Evolutionary conservation across 352 stramenopile species (phyloP).

Genomic region (Phytophthora megakarya): DNA sequence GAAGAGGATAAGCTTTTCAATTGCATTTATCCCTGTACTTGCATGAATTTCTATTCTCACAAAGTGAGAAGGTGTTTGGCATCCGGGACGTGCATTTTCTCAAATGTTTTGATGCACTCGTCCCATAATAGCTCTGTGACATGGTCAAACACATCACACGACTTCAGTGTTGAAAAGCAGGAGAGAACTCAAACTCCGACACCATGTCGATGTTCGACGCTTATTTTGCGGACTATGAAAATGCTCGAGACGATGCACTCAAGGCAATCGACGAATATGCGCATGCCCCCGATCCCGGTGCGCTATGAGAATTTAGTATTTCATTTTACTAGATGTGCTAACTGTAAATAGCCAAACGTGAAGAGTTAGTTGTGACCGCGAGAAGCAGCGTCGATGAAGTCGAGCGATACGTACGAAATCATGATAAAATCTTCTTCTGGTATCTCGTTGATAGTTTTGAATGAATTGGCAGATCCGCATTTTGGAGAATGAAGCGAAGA

Average conservation of each 20-base stretch:
- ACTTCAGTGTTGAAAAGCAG: slow-evolving; percentile 7
- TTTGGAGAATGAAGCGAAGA: slow-evolving; percentile 64
- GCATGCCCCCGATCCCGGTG: slow-evolving; percentile 34
- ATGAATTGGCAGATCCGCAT: slow-evolving; percentile 51
- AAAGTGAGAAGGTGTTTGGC: slow-evolving; percentile 13
- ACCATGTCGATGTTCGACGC: slow-evolving; percentile 55
- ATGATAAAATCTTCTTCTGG: not conserved
- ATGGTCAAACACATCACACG: slow-evolving; percentile 24
- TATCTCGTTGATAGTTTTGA: slow-evolving; percentile 13
- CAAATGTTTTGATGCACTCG: too few relatives aligned
- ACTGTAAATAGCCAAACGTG: slow-evolving; percentile 28
- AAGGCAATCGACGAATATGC: slow-evolving; percentile 58
- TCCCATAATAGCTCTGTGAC: slow-evolving; percentile 35
- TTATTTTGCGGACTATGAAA: slow-evolving; percentile 61
- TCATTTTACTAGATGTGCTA: not conserved
- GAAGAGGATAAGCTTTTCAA: not conserved
- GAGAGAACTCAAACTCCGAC: slow-evolving; percentile 4
- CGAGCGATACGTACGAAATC: slow-evolving; percentile 65
- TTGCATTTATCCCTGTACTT: too few relatives aligned
- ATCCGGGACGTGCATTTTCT: slow-evolving; percentile 27
- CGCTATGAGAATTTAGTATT: not conserved
- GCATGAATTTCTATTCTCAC: slow-evolving; percentile 11
- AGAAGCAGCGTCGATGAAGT: slow-evolving; percentile 65
- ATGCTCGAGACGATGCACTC: slow-evolving; percentile 49
- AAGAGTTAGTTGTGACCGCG: slow-evolving; percentile 54